phyloP scores from a whole-genome alignment of 805 yeast species.

The Priceomyces fermenticarens region DNA sequence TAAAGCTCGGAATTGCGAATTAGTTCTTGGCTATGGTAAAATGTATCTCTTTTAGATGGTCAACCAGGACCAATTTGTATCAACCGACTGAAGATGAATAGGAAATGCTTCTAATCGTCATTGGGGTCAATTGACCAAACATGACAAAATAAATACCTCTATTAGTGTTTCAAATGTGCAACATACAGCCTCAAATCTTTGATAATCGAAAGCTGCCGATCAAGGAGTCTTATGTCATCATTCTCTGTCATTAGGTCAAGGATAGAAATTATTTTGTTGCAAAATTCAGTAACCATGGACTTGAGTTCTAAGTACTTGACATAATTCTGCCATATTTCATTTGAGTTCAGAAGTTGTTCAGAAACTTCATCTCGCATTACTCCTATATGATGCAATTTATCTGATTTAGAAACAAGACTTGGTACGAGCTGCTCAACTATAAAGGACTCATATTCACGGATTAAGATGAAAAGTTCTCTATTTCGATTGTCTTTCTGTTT shows the following conservation, averaged over 20 bases:
- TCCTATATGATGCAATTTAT: too few relatives aligned
- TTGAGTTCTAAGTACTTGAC: constrained; percentile 6
- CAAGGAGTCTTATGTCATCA: constrained; percentile 8
- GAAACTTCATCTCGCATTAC: too few relatives aligned
- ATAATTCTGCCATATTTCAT: constrained; percentile 10
- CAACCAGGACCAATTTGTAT: too few relatives aligned
- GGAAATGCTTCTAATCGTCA: too few relatives aligned
- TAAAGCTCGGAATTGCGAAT: too few relatives aligned
- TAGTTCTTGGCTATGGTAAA: neutral
- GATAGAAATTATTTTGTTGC: constrained; percentile 7
- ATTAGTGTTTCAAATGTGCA: neutral
- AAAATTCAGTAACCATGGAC: constrained; percentile 8
- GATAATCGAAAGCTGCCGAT: constrained; percentile 11
- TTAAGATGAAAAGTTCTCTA: constrained; percentile 16
- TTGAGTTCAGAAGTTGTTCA: neutral
- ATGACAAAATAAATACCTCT: too few relatives aligned
- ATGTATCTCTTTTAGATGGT: too few relatives aligned
- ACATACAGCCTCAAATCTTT: constrained; percentile 5
- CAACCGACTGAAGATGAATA: too few relatives aligned
- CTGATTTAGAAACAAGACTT: constrained; percentile 8
- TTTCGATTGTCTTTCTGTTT: constrained; percentile 19
- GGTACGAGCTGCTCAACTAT: constrained; percentile 27
- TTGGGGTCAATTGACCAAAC: too few relatives aligned
- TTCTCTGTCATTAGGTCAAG: constrained; percentile 5
- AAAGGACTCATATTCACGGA: constrained; percentile 28